Conservation (phyloP, 192 early-diverging fungal species). For the Coemansia sp. region DNA sequence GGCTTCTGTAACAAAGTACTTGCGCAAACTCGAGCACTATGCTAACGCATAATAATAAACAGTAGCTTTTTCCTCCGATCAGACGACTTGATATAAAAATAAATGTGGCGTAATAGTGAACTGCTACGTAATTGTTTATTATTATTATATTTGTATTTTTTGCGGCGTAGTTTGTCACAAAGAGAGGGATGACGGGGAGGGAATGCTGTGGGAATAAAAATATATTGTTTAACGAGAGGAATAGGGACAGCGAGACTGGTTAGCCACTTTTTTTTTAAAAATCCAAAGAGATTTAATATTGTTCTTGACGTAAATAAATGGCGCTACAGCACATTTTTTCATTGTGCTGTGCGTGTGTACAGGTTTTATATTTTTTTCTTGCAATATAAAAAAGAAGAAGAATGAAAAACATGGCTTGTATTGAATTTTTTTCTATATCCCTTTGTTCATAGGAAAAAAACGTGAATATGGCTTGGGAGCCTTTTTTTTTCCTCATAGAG, state of each 20-base stretch:
- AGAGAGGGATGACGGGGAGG: neutral
- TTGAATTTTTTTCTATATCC: neutral
- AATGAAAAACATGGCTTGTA: neutral
- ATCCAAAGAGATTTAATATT: neutral
- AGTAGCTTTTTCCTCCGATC: neutral
- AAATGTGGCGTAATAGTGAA: neutral
- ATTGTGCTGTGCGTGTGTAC: neutral
- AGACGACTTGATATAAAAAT: neutral
- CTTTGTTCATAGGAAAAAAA: slow-evolving; percentile 5
- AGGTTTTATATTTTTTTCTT: neutral
- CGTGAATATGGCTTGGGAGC: neutral
- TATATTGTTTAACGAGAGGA: neutral
- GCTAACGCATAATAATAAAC: slow-evolving; percentile 9
- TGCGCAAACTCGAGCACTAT: slow-evolving; percentile 44
- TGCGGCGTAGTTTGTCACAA: neutral
- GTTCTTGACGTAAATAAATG: neutral
- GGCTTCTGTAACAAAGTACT: slow-evolving; percentile 25
- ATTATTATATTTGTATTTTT: neutral
- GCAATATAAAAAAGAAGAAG: neutral
- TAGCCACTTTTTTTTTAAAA: neutral
- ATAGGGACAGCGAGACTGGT: neutral
- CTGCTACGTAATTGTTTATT: neutral
- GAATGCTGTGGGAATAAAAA: neutral
- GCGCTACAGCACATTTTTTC: neutral
- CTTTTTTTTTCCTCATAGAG: too few relatives aligned